Evolutionary conservation across 805 yeast species (phyloP).

Genomic region (Saccharomycopsis vini): DNA sequence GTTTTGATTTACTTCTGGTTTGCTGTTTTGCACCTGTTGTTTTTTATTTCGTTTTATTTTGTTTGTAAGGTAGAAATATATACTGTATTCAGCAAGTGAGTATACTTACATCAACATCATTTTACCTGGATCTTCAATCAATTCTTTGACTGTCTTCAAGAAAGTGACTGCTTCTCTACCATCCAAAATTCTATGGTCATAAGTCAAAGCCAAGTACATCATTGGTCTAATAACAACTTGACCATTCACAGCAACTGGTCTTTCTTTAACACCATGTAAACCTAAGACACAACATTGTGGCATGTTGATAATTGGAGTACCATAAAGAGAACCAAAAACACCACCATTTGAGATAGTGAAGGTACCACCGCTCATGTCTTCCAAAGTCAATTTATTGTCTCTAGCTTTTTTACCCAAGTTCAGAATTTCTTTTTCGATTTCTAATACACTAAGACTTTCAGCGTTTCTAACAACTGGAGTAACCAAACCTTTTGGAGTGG

Average conservation of each 20-base stretch:
- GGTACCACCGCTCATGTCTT: slow-evolving; percentile 99
- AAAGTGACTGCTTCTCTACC: slow-evolving; percentile 98
- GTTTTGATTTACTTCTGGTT: too few relatives aligned
- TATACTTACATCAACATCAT: slow-evolving; percentile 55
- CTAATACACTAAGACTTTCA: slow-evolving; percentile 80
- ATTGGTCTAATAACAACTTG: slow-evolving; percentile 95
- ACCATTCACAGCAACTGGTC: slow-evolving; percentile 94
- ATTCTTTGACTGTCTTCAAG: slow-evolving; percentile 92
- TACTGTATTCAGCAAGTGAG: background rate
- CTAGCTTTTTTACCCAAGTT: slow-evolving; percentile 86
- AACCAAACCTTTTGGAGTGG: slow-evolving; percentile 98
- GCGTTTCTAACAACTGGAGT: slow-evolving; percentile 98
- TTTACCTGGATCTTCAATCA: slow-evolving; percentile 97
- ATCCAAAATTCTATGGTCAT: slow-evolving; percentile 95
- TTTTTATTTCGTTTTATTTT: too few relatives aligned
- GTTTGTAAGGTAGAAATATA: background rate
- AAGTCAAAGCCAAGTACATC: slow-evolving; percentile 98
- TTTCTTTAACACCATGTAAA: slow-evolving; percentile 93
- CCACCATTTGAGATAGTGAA: slow-evolving; percentile 99
- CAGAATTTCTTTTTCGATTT: slow-evolving; percentile 79
- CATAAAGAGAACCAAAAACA: slow-evolving; percentile 94
- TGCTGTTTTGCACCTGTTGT: background rate
- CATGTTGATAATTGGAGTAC: slow-evolving; percentile 96
- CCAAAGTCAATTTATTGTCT: slow-evolving; percentile 91
- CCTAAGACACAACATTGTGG: slow-evolving; percentile 99